These are phyloP conservation scores for Monosporozyma solicola DNA, from an alignment of 805 yeast species.

Conservation along the genomic window DNA sequence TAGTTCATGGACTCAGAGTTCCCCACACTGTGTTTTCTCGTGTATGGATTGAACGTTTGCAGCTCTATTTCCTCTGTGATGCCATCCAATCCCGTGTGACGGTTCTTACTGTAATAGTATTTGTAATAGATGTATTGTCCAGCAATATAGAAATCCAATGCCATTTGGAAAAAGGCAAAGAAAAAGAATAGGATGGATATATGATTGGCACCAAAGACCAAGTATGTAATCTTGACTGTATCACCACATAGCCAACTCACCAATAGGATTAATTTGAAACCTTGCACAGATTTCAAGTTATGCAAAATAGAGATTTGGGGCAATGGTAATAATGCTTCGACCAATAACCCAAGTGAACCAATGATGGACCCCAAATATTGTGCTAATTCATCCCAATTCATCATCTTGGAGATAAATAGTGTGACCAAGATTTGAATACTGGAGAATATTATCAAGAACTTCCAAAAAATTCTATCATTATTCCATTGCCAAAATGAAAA, in stretches of 20 bases:
- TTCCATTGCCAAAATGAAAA: conserved; percentile 83
- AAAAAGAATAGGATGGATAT: conserved; percentile 55
- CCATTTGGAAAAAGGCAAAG: conserved; percentile 73
- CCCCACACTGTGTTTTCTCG: background rate
- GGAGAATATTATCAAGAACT: conserved; percentile 44
- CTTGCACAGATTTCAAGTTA: conserved; percentile 59
- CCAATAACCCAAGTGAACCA: conserved; percentile 56
- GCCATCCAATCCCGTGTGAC: conserved; percentile 11
- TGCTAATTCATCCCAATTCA: conserved; percentile 41
- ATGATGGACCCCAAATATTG: conserved; percentile 43
- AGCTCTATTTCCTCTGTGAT: conserved; percentile 5
- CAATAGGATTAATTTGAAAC: conserved; percentile 66
- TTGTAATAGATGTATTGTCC: conserved; percentile 63
- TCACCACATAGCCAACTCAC: conserved; percentile 90
- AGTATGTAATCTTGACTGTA: conserved; percentile 61
- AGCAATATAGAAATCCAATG: conserved; percentile 62
- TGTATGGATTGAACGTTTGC: background rate
- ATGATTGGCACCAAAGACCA: conserved; percentile 66
- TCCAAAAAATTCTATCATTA: conserved; percentile 49
- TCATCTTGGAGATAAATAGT: conserved; percentile 23
- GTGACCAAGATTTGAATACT: conserved; percentile 31
- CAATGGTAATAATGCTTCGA: conserved; percentile 65
- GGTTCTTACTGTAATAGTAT: conserved; percentile 26
- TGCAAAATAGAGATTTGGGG: conserved; percentile 69
- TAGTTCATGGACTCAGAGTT: background rate